Conservation (phyloP, 768 basidiomycete genomes). For the Guyanaporus albipodus region DNA sequence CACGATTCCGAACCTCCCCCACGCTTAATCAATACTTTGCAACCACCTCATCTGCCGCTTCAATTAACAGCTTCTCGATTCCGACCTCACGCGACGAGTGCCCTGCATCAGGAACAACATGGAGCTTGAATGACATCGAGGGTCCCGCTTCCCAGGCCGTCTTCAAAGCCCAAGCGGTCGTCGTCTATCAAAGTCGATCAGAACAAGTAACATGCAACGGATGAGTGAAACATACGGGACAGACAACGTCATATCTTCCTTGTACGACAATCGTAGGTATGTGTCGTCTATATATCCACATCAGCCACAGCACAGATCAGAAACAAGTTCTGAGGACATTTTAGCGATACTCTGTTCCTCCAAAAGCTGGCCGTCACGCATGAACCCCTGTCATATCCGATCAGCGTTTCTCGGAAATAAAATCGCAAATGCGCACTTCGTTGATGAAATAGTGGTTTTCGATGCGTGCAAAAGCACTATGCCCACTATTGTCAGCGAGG, state of each 20-base stretch:
- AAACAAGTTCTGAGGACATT: conserved; percentile 49
- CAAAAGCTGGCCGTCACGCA: conserved; percentile 84
- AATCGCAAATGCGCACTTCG: conserved; percentile 40
- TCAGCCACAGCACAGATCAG: conserved; percentile 5
- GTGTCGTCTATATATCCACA: conserved; percentile 56
- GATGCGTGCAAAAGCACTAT: conserved; percentile 79
- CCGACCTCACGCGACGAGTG: conserved; percentile 79
- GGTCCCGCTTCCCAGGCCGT: conserved; percentile 79
- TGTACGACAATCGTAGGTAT: conserved; percentile 82
- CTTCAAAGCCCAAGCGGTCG: conserved; percentile 78
- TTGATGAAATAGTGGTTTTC: conserved; percentile 93
- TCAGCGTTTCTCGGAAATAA: conserved; percentile 6
- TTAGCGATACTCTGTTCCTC: conserved; percentile 83
- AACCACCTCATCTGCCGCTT: conserved; percentile 41
- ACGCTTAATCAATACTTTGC: conserved; percentile 17
- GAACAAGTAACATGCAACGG: not conserved
- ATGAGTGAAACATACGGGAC: conserved; percentile 52
- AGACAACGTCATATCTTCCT: conserved; percentile 87
- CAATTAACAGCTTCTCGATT: conserved; percentile 63
- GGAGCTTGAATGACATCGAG: conserved; percentile 33
- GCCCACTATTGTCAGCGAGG: not conserved
- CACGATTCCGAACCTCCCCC: not conserved
- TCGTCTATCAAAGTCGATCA: conserved; percentile 46
- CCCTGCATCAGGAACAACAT: conserved; percentile 81
- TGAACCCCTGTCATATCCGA: conserved; percentile 56